These are phyloP conservation scores for Poa annua DNA, from an alignment of 176 grass and related monocot species.

Conservation along the genomic window DNA sequence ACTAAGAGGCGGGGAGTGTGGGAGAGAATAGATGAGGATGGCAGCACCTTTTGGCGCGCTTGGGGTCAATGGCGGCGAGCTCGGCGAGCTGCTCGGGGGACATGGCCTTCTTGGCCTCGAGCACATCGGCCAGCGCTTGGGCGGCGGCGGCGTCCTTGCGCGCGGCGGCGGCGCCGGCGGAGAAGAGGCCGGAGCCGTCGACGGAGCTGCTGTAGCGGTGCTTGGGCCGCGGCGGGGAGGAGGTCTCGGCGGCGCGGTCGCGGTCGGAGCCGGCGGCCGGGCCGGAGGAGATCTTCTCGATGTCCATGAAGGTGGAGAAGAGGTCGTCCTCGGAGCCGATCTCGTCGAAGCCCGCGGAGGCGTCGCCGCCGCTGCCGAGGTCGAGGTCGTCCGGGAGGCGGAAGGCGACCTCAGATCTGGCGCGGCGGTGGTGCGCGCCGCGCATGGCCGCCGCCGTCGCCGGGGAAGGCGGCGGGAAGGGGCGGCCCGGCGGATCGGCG, in stretches of 20 bases:
- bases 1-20: not conserved
- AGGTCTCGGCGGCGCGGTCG: slow-evolving; percentile 69
- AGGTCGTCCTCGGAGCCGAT: slow-evolving; percentile 98
- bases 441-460: slow-evolving; percentile 39
- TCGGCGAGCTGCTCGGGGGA: slow-evolving; percentile 81
- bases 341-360: slow-evolving; percentile 62
- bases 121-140: slow-evolving; percentile 60
- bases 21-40: not conserved
- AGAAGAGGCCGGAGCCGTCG: slow-evolving; percentile 80
- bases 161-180: slow-evolving; percentile 30
- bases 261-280: slow-evolving; percentile 41
- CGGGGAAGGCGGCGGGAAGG: slow-evolving; percentile 40
- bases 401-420: slow-evolving; percentile 97
- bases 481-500: slow-evolving; percentile 57
- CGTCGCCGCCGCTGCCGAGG: slow-evolving; percentile 51
- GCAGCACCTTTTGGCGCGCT: slow-evolving; percentile 85
- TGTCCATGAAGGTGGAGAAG: slow-evolving; percentile 98
- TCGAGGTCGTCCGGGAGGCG: slow-evolving; percentile 82
- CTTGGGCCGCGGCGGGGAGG: slow-evolving; percentile 60
- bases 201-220: slow-evolving; percentile 94
- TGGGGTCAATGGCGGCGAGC: slow-evolving; percentile 85
- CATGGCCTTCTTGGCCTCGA: slow-evolving; percentile 99
- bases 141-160: slow-evolving; percentile 48
- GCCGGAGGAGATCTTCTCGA: slow-evolving; percentile 86
- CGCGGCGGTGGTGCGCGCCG: slow-evolving; percentile 81